Base-by-base conservation (phyloP, 805 yeast genomes). In the Saccharomycopsis synnaedendra region DNA sequence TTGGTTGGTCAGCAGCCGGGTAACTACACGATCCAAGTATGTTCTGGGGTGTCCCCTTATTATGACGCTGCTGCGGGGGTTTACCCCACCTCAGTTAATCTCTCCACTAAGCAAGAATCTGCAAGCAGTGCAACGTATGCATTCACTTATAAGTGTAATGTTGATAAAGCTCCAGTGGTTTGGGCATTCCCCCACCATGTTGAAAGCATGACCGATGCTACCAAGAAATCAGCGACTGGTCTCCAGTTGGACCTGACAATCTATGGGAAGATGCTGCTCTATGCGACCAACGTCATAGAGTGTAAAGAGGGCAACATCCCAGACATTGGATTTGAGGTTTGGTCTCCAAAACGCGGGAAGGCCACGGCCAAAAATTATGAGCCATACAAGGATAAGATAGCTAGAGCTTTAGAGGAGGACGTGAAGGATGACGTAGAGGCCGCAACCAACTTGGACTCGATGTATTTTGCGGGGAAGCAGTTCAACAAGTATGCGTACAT, bases 401-500 rank as follows among this genome's bases (percentile, higher is more conserved):
- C 65, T 7, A 55, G 60, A 27, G 75, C 75, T 1, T 82, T 85
- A 2, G 58, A 56, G n/a, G 51, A 61, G 4, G 93, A 84, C 55
- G 61, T 74, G 6, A 57, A 69, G 32, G 75, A 69, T 45, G 85
- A 82, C 52, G 71, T 82, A 35, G 64, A 65, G 3, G 72, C 70
- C 11, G 74, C 72, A 62, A 72, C 82, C n/a, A 67, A 82, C 57
- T 67, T 81, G 7, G 86, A 86, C 53, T 86, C 96, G 0, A 89
- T 89, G 85, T 90, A 90, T 64, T 79, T 85, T 27, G 75, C 95
- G 2, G 98, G 97, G 8, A 90, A 93, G 61, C 72, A 78, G 31
- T 67, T 89, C 44, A 96, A 88, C 55, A 93, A 89, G 65, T 93
- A 85, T 64, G 96, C 97, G 0, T 83, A 84, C 71, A 74, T 93